A percentile compares a stretch with the other conserved stretches of the same genome.
These are phyloP conservation scores for Iberis pinnata DNA, from an alignment of 345 rosid genomes.

Conservation along the genomic window DNA sequence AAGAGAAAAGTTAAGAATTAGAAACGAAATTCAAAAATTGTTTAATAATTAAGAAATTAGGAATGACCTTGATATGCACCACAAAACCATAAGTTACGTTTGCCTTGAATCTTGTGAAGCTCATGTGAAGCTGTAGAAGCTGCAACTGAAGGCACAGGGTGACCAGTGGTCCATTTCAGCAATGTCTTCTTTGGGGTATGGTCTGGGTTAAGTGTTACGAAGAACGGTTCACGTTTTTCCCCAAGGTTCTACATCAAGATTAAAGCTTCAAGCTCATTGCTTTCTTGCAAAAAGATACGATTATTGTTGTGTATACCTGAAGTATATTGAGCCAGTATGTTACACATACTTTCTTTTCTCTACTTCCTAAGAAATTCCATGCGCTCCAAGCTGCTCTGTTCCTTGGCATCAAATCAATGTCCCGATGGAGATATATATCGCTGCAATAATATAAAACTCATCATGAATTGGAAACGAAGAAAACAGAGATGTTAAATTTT, in stretches of 20 bases:
- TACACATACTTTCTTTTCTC: conserved; percentile 54
- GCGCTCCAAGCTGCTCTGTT: conserved; percentile 87
- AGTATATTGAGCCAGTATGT: conserved; percentile 95
- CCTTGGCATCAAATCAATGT: conserved; percentile 68
- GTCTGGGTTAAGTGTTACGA: conserved; percentile 76
- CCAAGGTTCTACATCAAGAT: conserved; percentile 62
- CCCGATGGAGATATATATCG: conserved; percentile 72
- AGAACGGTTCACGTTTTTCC: conserved; percentile 52
- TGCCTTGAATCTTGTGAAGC: conserved; percentile 72
- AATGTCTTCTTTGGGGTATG: conserved; percentile 52
- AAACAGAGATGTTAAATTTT: not conserved
- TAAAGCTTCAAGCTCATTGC: not conserved
- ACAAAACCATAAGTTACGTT: conserved; percentile 78
- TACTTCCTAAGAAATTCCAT: conserved; percentile 87
- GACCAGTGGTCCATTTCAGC: conserved; percentile 79
- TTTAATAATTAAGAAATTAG: not conserved
- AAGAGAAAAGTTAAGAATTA: conserved; percentile 18
- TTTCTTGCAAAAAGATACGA: not conserved
- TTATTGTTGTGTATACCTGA: conserved; percentile 48
- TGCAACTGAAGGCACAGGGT: conserved; percentile 84
- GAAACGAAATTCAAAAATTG: not conserved
- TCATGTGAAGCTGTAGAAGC: conserved; percentile 75
- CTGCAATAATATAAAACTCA: no score
- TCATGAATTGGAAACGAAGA: not conserved
- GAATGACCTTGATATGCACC: conserved; percentile 78